A percentile compares a stretch with the other conserved stretches of the same genome.
Conservation (phyloP, 106 monocot genomes). For the Dendrobium chrysotoxum region DNA sequence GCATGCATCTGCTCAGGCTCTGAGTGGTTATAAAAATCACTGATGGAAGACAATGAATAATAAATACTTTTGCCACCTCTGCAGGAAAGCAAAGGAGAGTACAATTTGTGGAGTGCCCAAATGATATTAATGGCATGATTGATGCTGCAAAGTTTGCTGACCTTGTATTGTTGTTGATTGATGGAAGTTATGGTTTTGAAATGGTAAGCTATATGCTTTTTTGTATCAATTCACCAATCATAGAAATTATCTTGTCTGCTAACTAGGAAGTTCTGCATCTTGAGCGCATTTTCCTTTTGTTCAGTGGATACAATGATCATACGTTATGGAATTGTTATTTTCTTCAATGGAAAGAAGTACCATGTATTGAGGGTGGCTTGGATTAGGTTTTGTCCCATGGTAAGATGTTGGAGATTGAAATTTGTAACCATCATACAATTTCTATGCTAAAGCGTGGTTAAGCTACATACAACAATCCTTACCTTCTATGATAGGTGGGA, state of each 20-base stretch:
- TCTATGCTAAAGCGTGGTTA: too few species aligned
- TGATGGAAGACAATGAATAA: background rate
- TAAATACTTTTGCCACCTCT: background rate
- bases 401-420: too few species aligned
- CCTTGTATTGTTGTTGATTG: slow-evolving; percentile 75
- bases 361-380: too few species aligned
- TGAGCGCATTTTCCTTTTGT: background rate
- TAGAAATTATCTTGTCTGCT: background rate
- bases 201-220: slow-evolving; percentile 42
- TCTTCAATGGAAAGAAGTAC: too few species aligned
- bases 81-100: slow-evolving; percentile 84
- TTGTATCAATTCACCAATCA: background rate
- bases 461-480: too few species aligned
- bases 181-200: slow-evolving; percentile 97
- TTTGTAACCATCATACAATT: too few species aligned
- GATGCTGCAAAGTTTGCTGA: slow-evolving; percentile 96
- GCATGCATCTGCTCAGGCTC: background rate
- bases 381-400: too few species aligned
- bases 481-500: too few species aligned
- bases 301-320: background rate
- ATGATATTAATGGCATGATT: slow-evolving; percentile 96
- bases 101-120: slow-evolving; percentile 94
- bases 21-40: background rate
- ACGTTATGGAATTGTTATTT: too few species aligned
- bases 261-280: background rate